Percentiles rank a stretch among this genome's conserved stretches.
Evolutionary conservation across 495 filamentous ascomycete species (phyloP).

Genomic region (Lichina pygmaea): DNA sequence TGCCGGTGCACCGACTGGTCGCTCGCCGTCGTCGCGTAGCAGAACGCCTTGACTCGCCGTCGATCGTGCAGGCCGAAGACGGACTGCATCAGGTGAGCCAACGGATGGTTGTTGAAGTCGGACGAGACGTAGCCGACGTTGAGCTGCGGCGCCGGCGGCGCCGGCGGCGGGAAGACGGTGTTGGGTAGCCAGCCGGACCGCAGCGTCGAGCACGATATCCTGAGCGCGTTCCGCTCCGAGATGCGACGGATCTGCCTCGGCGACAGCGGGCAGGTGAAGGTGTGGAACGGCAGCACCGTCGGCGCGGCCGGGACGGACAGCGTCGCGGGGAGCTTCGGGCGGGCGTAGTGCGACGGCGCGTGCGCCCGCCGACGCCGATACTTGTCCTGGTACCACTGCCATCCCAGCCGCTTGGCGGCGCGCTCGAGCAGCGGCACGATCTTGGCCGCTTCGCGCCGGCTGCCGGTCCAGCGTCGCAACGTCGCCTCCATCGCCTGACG

Average conservation of each 20-base stretch:
- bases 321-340: conserved; percentile 48
- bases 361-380: conserved; percentile 35
- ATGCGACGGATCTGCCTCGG: conserved; percentile 88
- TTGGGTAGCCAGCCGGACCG: conserved; percentile 62
- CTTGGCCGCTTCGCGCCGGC: conserved; percentile 70
- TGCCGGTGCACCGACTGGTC: conserved; percentile 77
- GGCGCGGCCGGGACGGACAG: conserved; percentile 71
- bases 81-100: conserved; percentile 95
- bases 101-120: conserved; percentile 96
- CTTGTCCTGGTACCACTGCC: conserved; percentile 73
- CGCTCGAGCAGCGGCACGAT: conserved; percentile 71
- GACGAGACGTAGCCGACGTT: conserved; percentile 92
- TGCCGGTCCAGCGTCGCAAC: conserved; percentile 43
- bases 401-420: conserved; percentile 43
- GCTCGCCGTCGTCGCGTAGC: conserved; percentile 87
- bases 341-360: conserved; percentile 30
- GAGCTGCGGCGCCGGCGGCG: conserved; percentile 56
- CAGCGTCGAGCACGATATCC: conserved; percentile 76
- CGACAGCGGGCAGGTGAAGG: conserved; percentile 83
- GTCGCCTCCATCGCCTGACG: conserved; percentile 14
- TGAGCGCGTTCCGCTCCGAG: conserved; percentile 78
- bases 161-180: conserved; percentile 58
- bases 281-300: conserved; percentile 95
- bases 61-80: conserved; percentile 82
- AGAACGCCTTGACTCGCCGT: conserved; percentile 52